Percentiles rank a stretch among this genome's conserved stretches.
Evolutionary conservation across 768 basidiomycete genomes (phyloP).

Genomic region (Psilocybe subaeruginosa): DNA sequence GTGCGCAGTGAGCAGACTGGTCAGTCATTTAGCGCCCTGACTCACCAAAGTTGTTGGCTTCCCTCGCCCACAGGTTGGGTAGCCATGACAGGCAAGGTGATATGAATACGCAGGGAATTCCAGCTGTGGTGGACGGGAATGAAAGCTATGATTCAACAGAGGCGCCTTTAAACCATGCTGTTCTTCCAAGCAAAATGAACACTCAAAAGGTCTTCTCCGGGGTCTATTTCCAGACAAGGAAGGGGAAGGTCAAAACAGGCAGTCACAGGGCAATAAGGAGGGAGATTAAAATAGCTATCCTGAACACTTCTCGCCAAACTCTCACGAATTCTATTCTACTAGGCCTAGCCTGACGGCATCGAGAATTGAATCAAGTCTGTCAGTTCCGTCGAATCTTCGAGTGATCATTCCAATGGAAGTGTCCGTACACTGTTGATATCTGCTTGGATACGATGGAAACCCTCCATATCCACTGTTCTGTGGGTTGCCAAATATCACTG

Average conservation of each 20-base stretch:
- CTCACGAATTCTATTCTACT: constrained; percentile 40
- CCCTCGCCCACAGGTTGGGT: constrained; percentile 58
- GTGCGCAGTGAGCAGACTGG: constrained; percentile 1
- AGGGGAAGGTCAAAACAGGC: constrained; percentile 47
- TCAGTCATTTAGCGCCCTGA: constrained; percentile 21
- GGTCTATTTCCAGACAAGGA: constrained; percentile 56
- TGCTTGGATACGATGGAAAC: not conserved
- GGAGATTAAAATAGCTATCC: constrained; percentile 39
- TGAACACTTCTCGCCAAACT: constrained; percentile 35
- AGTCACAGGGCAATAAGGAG: constrained; percentile 38
- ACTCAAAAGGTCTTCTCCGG: constrained; percentile 58
- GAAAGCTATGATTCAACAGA: constrained; percentile 43
- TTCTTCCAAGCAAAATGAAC: constrained; percentile 48
- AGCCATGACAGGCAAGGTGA: constrained; percentile 51
- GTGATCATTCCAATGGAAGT: constrained; percentile 14
- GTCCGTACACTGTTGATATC: constrained; percentile 1
- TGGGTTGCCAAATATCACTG: not conserved
- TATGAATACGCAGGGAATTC: constrained; percentile 26
- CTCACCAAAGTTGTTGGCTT: constrained; percentile 69
- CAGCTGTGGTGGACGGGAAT: constrained; percentile 40
- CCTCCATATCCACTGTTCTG: not conserved
- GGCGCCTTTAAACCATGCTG: constrained; percentile 48
- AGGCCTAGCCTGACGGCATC: constrained; percentile 27
- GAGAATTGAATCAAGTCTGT: constrained; percentile 22
- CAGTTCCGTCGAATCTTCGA: constrained; percentile 22